Conservation (phyloP, 306 rosid genomes). For the Trifolium pratense region DNA sequence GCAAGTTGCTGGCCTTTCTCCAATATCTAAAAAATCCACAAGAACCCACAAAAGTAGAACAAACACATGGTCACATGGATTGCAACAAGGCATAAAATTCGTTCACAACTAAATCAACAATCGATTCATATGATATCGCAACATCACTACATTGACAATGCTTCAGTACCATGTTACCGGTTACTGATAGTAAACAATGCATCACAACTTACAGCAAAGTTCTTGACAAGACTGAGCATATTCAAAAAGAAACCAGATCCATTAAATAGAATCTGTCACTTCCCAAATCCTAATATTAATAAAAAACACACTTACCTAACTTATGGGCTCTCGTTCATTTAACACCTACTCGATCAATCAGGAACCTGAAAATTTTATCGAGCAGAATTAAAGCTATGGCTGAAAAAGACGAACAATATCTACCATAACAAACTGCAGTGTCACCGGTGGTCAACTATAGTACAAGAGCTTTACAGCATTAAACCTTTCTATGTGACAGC, state of each 20-base stretch:
- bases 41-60: background rate
- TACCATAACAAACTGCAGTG: slow-evolving; percentile 35
- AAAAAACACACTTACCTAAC: slow-evolving; percentile 63
- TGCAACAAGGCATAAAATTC: background rate
- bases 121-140: slow-evolving; percentile 3
- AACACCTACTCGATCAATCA: slow-evolving; percentile 60
- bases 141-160: too few relatives aligned
- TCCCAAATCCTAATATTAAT: slow-evolving; percentile 47
- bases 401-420: slow-evolving; percentile 42
- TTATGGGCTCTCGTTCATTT: slow-evolving; percentile 57
- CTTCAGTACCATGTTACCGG: slow-evolving; percentile 11
- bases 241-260: slow-evolving; percentile 24
- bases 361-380: slow-evolving; percentile 72
- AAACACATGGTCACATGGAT: background rate
- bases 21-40: slow-evolving; percentile 2
- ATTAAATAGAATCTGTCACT: slow-evolving; percentile 29
- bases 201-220: slow-evolving; percentile 51
- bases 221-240: slow-evolving; percentile 47
- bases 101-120: slow-evolving; percentile 17
- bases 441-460: slow-evolving; percentile 40
- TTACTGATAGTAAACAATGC: slow-evolving; percentile 28
- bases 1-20: background rate
- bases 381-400: slow-evolving; percentile 70
- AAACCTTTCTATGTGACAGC: slow-evolving; percentile 23
- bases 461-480: slow-evolving; percentile 33